Evolutionary conservation across 2,329 filamentous ascomycete species (phyloP).

Genomic region (Geosmithia putterillii): DNA sequence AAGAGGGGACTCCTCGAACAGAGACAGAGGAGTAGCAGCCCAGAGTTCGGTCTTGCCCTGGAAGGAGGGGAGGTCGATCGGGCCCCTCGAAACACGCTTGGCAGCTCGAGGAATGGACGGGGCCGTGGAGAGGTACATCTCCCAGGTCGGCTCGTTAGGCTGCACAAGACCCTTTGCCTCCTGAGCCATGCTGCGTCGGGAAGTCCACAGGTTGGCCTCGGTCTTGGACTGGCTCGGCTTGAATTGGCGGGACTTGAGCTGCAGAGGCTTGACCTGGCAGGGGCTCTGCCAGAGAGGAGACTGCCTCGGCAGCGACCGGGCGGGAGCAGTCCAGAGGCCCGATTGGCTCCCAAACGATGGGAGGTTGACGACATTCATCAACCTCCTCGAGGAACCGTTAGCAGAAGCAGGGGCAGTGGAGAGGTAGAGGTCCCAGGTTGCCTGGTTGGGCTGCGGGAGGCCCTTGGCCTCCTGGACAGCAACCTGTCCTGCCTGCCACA

Average conservation of each 20-base stretch:
- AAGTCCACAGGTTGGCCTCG: neutral
- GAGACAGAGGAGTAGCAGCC: neutral
- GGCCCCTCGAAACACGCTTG: neutral
- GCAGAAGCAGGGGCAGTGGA: neutral
- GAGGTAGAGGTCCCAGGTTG: constrained; percentile 16
- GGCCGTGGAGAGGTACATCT: neutral
- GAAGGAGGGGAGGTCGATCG: neutral
- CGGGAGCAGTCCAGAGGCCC: neutral
- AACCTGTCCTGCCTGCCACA: constrained; percentile 4
- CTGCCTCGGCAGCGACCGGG: neutral
- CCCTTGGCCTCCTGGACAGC: constrained; percentile 6
- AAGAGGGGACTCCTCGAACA: neutral
- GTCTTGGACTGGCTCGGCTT: neutral
- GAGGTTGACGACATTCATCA: neutral
- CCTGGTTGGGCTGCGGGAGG: constrained; percentile 21
- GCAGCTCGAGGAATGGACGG: neutral
- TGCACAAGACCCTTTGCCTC: neutral
- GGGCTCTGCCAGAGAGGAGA: neutral
- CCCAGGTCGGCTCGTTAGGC: neutral
- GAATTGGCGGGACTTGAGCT: neutral
- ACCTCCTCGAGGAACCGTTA: constrained; percentile 1
- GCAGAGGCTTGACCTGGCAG: too few species aligned
- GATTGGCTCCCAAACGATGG: neutral
- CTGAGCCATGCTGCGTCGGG: too few species aligned
- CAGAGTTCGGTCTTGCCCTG: neutral